Conservation (phyloP, 306 rosid species). For the Sicyos baderoa region DNA sequence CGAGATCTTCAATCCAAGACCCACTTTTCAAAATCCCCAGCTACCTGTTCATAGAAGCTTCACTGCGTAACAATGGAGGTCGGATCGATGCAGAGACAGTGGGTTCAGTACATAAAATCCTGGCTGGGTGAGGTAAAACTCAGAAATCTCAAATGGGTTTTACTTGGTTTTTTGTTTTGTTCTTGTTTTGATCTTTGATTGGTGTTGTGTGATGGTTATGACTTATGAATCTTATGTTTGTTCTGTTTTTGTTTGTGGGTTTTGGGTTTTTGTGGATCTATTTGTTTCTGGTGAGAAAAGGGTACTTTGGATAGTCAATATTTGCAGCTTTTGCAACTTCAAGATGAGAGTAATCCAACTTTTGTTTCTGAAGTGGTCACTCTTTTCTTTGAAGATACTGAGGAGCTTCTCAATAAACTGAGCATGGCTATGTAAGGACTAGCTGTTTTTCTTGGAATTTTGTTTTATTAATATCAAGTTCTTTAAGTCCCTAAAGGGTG, state of each 20-base stretch:
- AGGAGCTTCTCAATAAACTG: slow-evolving; percentile 87
- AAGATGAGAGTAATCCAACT: slow-evolving; percentile 93
- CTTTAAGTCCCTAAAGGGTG: too few species aligned
- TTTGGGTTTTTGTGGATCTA: slow-evolving; percentile 20
- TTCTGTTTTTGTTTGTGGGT: not conserved
- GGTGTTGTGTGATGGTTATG: not conserved
- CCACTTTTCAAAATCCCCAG: slow-evolving; percentile 26
- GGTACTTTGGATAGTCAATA: slow-evolving; percentile 76
- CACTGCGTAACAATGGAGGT: slow-evolving; percentile 53
- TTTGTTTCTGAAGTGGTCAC: slow-evolving; percentile 88
- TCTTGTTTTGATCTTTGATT: not conserved
- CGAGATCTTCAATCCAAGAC: slow-evolving; percentile 35
- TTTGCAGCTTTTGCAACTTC: slow-evolving; percentile 88
- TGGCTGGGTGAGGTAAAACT: slow-evolving; percentile 60
- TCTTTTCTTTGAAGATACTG: slow-evolving; percentile 93
- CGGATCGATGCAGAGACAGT: slow-evolving; percentile 86
- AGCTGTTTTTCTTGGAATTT: not conserved
- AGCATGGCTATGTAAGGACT: slow-evolving; percentile 59
- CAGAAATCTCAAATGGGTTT: slow-evolving; percentile 10
- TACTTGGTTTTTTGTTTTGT: not conserved
- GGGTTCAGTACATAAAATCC: slow-evolving; percentile 64
- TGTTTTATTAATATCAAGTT: not conserved
- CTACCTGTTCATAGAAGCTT: not conserved
- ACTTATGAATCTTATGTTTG: slow-evolving; percentile 19
- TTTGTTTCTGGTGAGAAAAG: slow-evolving; percentile 35